phyloP scores from a whole-genome alignment of 2,329 filamentous ascomycete genomes.

The Fonsecaea monophora region DNA sequence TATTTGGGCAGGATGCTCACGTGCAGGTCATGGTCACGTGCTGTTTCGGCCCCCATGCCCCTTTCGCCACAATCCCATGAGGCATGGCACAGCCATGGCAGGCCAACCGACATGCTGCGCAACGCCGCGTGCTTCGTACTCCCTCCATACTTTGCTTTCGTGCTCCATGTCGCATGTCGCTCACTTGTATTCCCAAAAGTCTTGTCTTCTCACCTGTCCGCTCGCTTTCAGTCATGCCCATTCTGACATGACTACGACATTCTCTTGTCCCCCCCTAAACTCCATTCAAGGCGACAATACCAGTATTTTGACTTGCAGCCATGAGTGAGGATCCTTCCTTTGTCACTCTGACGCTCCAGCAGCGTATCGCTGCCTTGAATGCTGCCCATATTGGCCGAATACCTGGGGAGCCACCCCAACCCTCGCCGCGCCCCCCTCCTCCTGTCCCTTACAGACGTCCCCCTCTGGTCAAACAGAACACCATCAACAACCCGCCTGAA shows the following conservation, averaged over 20 bases:
- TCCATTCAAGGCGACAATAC: slow-evolving; percentile 20
- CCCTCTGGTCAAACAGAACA: slow-evolving; percentile 41
- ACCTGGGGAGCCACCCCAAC: slow-evolving; percentile 43
- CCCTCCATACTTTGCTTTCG: background rate
- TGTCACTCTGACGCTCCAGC: slow-evolving; percentile 52
- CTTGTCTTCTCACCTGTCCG: background rate
- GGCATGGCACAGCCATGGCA: background rate
- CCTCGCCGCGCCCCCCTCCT: slow-evolving; percentile 31
- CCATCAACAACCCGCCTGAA: slow-evolving; percentile 48
- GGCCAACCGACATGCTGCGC: slow-evolving; percentile 1
- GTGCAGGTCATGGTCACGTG: background rate
- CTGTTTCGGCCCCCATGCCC: background rate
- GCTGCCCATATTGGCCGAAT: slow-evolving; percentile 50
- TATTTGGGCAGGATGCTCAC: background rate
- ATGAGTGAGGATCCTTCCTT: slow-evolving; percentile 50
- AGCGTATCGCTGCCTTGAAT: slow-evolving; percentile 56
- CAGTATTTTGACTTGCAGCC: slow-evolving; percentile 4
- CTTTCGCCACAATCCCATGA: background rate
- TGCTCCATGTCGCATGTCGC: slow-evolving; percentile 8
- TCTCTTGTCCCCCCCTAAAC: slow-evolving; percentile 15
- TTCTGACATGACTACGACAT: slow-evolving; percentile 20
- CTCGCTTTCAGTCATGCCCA: slow-evolving; percentile 16
- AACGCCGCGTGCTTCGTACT: slow-evolving; percentile 3
- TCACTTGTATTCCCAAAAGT: slow-evolving; percentile 1
- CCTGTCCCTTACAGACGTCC: slow-evolving; percentile 43